A percentile compares a stretch with the other conserved stretches of the same genome.
These are phyloP conservation scores for Sanghuangporus sanghuang DNA, from an alignment of 1,284 basidiomycete genomes.

Conservation along the genomic window DNA sequence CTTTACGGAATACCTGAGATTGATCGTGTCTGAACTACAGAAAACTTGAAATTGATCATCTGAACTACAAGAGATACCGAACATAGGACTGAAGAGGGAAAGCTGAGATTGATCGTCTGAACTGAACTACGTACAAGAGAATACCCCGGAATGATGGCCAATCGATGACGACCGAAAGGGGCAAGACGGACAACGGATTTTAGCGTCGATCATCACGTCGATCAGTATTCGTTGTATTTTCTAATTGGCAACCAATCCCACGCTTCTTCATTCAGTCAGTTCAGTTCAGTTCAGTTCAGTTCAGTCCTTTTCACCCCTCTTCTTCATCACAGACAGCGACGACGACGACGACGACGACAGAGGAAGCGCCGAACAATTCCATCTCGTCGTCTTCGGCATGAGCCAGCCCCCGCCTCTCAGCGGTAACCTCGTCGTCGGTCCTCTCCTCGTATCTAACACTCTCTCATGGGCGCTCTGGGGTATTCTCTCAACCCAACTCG, in stretches of 20 bases:
- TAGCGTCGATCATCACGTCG: not conserved
- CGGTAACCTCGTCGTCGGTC: conserved; percentile 5
- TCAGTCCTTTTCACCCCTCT: too few relatives aligned
- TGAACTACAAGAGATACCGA: too few relatives aligned
- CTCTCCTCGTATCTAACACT: conserved; percentile 8
- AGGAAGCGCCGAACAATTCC: not conserved
- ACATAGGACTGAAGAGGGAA: not conserved
- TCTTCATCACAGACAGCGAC: not conserved
- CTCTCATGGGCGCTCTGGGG: conserved; percentile 13
- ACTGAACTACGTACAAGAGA: too few relatives aligned
- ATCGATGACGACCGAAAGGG: not conserved
- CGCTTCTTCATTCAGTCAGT: not conserved
- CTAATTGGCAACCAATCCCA: not conserved
- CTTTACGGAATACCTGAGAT: too few relatives aligned
- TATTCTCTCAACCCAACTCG: conserved; percentile 6
- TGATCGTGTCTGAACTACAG: too few relatives aligned
- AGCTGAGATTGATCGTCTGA: too few relatives aligned
- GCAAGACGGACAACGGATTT: not conserved
- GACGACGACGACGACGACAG: not conserved
- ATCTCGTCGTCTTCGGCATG: not conserved
- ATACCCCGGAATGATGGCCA: not conserved
- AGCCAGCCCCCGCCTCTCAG: not conserved
- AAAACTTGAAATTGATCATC: too few relatives aligned
- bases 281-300: too few relatives aligned
- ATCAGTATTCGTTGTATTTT: not conserved